Percentiles rank a stretch among this genome's conserved stretches.
phyloP scores from a whole-genome alignment of 2,329 filamentous ascomycete genomes.

The Aspergillus spinulosporus region DNA sequence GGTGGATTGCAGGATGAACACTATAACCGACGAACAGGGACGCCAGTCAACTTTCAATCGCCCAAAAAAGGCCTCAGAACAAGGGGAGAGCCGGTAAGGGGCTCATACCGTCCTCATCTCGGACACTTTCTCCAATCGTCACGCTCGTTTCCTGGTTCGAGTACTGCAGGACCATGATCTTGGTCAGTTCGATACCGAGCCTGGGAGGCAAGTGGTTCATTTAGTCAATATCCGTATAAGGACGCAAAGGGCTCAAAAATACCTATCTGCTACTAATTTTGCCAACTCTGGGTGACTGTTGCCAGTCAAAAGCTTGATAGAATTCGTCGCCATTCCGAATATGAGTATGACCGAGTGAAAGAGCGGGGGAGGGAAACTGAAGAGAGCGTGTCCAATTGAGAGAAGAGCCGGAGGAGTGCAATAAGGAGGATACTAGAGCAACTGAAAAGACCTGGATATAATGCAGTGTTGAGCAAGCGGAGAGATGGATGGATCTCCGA shows the following conservation, averaged over 20 bases:
- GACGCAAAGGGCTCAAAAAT: slow-evolving; percentile 24
- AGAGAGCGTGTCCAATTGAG: background rate
- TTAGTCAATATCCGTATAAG: slow-evolving; percentile 8
- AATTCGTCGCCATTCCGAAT: slow-evolving; percentile 71
- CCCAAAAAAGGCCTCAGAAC: slow-evolving; percentile 6
- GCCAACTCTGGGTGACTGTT: slow-evolving; percentile 74
- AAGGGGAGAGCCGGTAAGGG: slow-evolving; percentile 14
- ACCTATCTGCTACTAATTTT: slow-evolving; percentile 68
- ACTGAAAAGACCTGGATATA: background rate
- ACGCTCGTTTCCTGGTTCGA: slow-evolving; percentile 66
- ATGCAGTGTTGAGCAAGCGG: background rate
- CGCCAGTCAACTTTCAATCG: slow-evolving; percentile 13
- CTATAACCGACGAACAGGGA: slow-evolving; percentile 42
- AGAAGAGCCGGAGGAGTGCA: background rate
- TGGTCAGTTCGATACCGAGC: slow-evolving; percentile 66
- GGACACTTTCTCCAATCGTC: slow-evolving; percentile 91
- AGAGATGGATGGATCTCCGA: slow-evolving; percentile 12
- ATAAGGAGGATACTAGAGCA: background rate
- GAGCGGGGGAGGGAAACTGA: background rate
- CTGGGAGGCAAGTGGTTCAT: slow-evolving; percentile 37
- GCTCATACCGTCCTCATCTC: slow-evolving; percentile 84
- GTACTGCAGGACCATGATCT: slow-evolving; percentile 68
- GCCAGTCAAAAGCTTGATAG: slow-evolving; percentile 72
- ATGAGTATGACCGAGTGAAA: slow-evolving; percentile 1
- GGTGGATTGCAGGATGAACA: slow-evolving; percentile 95